phyloP scores from a whole-genome alignment of 2,329 filamentous ascomycete genomes.

The Aspergillus terreus region DNA sequence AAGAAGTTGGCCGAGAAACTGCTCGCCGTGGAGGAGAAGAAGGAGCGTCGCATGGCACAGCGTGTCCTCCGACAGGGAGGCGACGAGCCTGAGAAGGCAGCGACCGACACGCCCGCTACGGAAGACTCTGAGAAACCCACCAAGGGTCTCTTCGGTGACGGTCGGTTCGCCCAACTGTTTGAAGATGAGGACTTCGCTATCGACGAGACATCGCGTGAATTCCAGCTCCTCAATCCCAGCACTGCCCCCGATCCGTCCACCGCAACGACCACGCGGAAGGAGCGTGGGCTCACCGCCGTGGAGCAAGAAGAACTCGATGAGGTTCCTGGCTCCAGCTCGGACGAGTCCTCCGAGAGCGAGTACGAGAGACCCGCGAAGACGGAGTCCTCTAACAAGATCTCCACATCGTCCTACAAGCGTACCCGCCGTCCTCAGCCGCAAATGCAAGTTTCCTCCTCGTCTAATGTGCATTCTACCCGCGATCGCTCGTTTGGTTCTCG shows the following conservation, averaged over 20 bases:
- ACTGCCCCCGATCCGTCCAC: constrained; percentile 47
- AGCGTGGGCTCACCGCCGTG: constrained; percentile 57
- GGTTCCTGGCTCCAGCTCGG: constrained; percentile 40
- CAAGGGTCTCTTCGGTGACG: constrained; percentile 71
- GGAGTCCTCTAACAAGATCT: constrained; percentile 44
- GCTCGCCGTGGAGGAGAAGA: constrained; percentile 57
- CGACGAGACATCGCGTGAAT: constrained; percentile 85
- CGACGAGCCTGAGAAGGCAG: constrained; percentile 40
- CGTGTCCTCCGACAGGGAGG: constrained; percentile 53
- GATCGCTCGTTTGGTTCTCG: constrained; percentile 58
- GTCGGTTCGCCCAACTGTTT: constrained; percentile 84
- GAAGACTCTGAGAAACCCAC: constrained; percentile 29
- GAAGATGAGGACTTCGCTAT: constrained; percentile 90
- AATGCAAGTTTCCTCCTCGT: constrained; percentile 57
- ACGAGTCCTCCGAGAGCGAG: constrained; percentile 33
- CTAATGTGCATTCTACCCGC: constrained; percentile 39
- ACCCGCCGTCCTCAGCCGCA: constrained; percentile 49
- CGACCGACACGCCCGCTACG: constrained; percentile 24
- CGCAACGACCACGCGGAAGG: constrained; percentile 22
- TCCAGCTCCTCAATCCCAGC: constrained; percentile 83
- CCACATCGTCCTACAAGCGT: constrained; percentile 52
- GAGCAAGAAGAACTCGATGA: constrained; percentile 59
- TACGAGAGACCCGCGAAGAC: constrained; percentile 23
- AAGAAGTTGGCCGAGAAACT: constrained; percentile 60
- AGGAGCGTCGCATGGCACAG: constrained; percentile 43